Conservation (phyloP, 129 eudicot species). For the Flaveria bidentis region DNA sequence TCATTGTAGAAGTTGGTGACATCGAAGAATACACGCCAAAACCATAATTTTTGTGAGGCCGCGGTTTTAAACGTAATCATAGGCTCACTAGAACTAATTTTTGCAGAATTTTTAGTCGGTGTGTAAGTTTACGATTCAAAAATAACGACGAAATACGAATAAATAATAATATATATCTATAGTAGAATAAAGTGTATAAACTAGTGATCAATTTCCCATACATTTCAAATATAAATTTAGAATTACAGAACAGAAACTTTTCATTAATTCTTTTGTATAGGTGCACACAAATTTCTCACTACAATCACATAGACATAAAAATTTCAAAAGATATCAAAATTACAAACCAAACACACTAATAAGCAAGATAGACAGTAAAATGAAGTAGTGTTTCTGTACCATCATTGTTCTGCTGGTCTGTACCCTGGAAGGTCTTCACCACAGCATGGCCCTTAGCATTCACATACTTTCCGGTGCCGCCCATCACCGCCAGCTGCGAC, state of each 20-base stretch:
- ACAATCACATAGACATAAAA: background rate
- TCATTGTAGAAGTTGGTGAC: too few relatives aligned
- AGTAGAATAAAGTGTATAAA: background rate
- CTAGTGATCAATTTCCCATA: background rate
- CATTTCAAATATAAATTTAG: background rate
- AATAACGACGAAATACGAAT: too few relatives aligned
- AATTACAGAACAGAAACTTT: background rate
- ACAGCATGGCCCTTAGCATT: slow-evolving; percentile 75
- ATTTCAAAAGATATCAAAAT: background rate
- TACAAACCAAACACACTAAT: slow-evolving; percentile 32
- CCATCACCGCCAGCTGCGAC: slow-evolving; percentile 88
- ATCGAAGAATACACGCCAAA: too few relatives aligned
- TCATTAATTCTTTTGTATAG: background rate
- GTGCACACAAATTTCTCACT: slow-evolving; percentile 26
- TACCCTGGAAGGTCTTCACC: slow-evolving; percentile 56
- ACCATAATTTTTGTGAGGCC: too few relatives aligned
- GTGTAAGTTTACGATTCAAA: too few relatives aligned
- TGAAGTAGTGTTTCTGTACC: slow-evolving; percentile 74
- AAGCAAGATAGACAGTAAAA: slow-evolving; percentile 64
- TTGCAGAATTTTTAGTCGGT: too few relatives aligned
- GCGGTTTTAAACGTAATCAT: too few relatives aligned
- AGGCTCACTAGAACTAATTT: too few relatives aligned
- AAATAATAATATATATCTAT: too few relatives aligned
- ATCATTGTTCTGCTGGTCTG: slow-evolving; percentile 58
- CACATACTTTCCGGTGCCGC: slow-evolving; percentile 87